These are phyloP conservation scores for Colletotrichum caudatum DNA, from an alignment of 2,329 filamentous ascomycete genomes.

Conservation along the genomic window DNA sequence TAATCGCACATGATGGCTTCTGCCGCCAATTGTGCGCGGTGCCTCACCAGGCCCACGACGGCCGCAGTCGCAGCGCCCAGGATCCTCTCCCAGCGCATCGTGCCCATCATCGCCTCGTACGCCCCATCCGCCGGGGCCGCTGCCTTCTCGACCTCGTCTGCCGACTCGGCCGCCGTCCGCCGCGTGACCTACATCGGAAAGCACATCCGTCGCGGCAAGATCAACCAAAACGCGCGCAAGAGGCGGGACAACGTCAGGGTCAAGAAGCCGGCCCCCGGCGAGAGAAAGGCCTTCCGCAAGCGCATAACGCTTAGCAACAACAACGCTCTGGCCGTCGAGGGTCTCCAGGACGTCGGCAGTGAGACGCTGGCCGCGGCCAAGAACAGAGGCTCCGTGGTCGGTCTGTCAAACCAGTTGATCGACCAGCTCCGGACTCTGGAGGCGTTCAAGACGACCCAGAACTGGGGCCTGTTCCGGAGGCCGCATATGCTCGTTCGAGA, in stretches of 20 bases:
- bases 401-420: conserved; percentile 75
- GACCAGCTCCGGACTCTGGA: conserved; percentile 86
- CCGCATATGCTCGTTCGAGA: conserved; percentile 83
- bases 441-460: conserved; percentile 91
- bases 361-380: conserved; percentile 66
- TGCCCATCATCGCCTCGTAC: conserved; percentile 48
- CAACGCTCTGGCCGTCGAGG: conserved; percentile 84
- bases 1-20: conserved; percentile 52
- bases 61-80: conserved; percentile 42
- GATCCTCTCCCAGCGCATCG: conserved; percentile 51
- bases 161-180: conserved; percentile 45
- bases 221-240: conserved; percentile 57
- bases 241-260: conserved; percentile 56
- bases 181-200: conserved; percentile 35
- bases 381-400: conserved; percentile 75
- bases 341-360: conserved; percentile 70
- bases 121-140: conserved; percentile 48
- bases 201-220: conserved; percentile 43
- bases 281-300: conserved; percentile 89
- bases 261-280: conserved; percentile 76
- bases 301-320: conserved; percentile 93
- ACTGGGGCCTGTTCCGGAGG: conserved; percentile 86
- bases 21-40: conserved; percentile 56
- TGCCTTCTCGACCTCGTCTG: conserved; percentile 56
- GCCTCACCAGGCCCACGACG: conserved; percentile 54